These are phyloP conservation scores for Ceratopteris richardii DNA, from an alignment of 75 land plant genomes.

Conservation along the genomic window DNA sequence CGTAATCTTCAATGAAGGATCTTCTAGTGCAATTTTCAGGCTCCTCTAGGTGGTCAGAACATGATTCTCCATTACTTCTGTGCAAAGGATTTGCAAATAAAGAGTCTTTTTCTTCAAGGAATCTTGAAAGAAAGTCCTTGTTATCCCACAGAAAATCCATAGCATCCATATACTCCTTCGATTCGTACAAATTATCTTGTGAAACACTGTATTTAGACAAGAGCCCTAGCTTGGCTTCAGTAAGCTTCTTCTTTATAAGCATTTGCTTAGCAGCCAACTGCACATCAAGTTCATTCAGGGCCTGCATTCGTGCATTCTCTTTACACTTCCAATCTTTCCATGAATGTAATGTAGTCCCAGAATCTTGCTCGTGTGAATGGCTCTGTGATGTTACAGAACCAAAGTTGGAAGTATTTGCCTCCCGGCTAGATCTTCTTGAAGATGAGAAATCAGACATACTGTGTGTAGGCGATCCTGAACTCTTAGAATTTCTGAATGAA, in stretches of 20 bases:
- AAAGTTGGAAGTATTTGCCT: not conserved
- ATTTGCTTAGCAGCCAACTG: slow-evolving; percentile 8
- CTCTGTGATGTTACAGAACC: not conserved
- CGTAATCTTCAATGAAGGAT: no score
- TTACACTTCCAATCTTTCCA: slow-evolving; percentile 22
- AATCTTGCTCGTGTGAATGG: slow-evolving; percentile 8
- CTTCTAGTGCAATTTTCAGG: no score
- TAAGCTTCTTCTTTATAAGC: slow-evolving; percentile 19
- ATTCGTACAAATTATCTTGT: slow-evolving; percentile 51
- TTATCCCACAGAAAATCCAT: slow-evolving; percentile 76
- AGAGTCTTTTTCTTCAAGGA: slow-evolving; percentile 72
- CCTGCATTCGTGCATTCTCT: slow-evolving; percentile 9
- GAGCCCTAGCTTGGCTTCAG: slow-evolving; percentile 56
- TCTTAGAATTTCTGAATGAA: no score
- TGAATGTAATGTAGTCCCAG: slow-evolving; percentile 38
- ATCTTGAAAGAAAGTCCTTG: slow-evolving; percentile 60
- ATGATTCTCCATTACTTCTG: not conserved
- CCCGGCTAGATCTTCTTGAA: not conserved
- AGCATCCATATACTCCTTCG: slow-evolving; percentile 80
- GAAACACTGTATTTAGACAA: slow-evolving; percentile 46
- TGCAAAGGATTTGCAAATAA: slow-evolving; percentile 32
- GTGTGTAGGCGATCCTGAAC: not conserved
- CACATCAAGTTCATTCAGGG: slow-evolving; percentile 12
- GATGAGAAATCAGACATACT: not conserved
- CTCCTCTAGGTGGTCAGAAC: not conserved